A percentile compares a stretch with the other conserved stretches of the same genome.
phyloP scores from a whole-genome alignment of 73 alveolate genomes.

The Paramecium caudatum region DNA sequence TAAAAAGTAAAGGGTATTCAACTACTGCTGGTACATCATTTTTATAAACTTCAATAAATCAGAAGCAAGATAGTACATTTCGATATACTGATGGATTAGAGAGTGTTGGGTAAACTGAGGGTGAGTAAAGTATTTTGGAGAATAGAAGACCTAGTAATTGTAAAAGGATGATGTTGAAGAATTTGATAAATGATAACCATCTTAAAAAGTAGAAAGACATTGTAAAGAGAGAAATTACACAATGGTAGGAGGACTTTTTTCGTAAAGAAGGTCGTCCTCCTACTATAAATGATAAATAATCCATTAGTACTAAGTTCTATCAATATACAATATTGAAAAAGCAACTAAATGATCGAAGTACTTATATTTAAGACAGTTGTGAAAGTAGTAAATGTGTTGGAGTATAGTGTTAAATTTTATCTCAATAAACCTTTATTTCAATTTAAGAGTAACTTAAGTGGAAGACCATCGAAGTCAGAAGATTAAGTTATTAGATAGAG shows the following conservation, averaged over 20 bases:
- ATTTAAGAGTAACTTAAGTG: neutral
- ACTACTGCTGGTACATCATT: conserved; percentile 19
- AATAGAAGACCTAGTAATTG: neutral
- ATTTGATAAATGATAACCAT: conserved; percentile 18
- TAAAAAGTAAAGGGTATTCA: neutral
- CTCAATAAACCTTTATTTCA: no score
- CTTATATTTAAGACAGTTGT: neutral
- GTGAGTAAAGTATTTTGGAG: conserved; percentile 8
- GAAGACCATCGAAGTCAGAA: conserved; percentile 78
- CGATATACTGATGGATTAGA: conserved; percentile 40
- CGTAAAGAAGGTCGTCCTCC: conserved; percentile 53
- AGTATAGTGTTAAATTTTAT: neutral
- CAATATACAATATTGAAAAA: conserved; percentile 41
- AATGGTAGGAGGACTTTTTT: conserved; percentile 53
- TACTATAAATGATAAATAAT: conserved; percentile 22
- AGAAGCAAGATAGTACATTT: conserved; percentile 37
- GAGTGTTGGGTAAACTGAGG: conserved; percentile 51
- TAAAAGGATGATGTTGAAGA: conserved; percentile 8
- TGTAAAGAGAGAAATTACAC: conserved; percentile 28
- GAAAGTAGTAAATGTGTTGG: conserved; percentile 3
- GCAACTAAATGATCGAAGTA: conserved; percentile 33
- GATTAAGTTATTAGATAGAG: conserved; percentile 86
- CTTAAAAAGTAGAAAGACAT: conserved; percentile 18
- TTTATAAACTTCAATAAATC: conserved; percentile 29
- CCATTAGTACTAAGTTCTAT: conserved; percentile 19